Base-by-base conservation (phyloP, 257 asterid species). In the Nicotiana benthamiana region DNA sequence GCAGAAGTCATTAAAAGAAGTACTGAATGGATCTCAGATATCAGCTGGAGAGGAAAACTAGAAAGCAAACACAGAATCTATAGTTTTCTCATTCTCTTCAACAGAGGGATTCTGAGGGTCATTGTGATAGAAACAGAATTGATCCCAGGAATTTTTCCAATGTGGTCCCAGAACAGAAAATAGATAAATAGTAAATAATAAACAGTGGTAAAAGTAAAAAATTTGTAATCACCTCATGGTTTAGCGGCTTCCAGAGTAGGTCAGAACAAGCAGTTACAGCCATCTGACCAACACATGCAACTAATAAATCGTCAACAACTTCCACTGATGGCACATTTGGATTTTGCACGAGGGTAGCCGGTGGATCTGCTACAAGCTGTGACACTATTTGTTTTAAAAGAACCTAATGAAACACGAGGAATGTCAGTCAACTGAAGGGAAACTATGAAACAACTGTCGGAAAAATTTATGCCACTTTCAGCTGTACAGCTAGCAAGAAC, bases 221-320 rank as follows among this genome's bases (percentile, higher is more conserved):
- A 59, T 59, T 36, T 27, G 52, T 66, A 64, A 61, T 77, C 51
- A 95, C 99, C 98, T 95, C 98, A 34, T 95, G 97, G 86, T 93
- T 95, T 82, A 95, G 86, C 4, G 97, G 96, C 85, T 95, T 92
- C 98, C 98, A 93, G 52, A 92, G 94, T 75, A 93, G 97, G 88
- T 91, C 98, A 48, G 97, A 91, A 60, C 90, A 97, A 84, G 96
- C 95, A 80, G 98, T 84, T 82, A 92, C 92, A 85, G 98, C 99
- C 99, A 93, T 95, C 82, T 89, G 98, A 79, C 97, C 93, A 63
- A 95, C 75, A 83, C 97, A 95, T 60, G 83, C 84, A 5, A 95
- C 95, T 86, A 93, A 80, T 84, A 89, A 77, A 82, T 93, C 91
- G 84, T 92, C 94, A 54, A 93, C 94, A 84, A 91, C 97, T 65